Conservation (phyloP, 305 asterid species). For the Plantago lanceolata region DNA sequence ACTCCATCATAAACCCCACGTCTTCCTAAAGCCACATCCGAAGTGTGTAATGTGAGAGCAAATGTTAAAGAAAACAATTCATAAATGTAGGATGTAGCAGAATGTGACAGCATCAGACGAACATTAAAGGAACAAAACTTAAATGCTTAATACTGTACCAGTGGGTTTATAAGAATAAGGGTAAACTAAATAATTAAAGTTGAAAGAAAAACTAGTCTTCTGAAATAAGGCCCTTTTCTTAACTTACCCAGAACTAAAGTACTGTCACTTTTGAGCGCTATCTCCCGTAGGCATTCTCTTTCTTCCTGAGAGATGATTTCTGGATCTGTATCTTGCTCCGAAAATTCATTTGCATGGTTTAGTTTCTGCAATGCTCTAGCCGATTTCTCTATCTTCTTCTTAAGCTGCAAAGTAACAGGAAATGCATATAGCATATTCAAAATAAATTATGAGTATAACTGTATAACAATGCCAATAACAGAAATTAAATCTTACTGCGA, state of each 20-base stretch:
- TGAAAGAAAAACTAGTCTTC: conserved; percentile 8
- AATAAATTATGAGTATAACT: conserved; percentile 16
- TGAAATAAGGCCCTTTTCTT: conserved; percentile 1
- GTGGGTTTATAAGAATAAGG: not conserved
- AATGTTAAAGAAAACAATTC: not conserved
- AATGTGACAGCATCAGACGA: not conserved
- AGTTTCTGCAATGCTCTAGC: conserved; percentile 45
- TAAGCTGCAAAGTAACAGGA: conserved; percentile 55
- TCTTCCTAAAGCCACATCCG: conserved; percentile 59
- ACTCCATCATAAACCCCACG: conserved; percentile 93
- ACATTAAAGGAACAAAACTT: not conserved
- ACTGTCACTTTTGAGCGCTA: conserved; percentile 60
- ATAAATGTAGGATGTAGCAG: conserved; percentile 6
- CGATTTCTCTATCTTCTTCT: conserved; percentile 69
- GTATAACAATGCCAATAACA: conserved; percentile 3
- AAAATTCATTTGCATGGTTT: conserved; percentile 39
- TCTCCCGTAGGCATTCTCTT: conserved; percentile 58
- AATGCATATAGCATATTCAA: conserved; percentile 19
- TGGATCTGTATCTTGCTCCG: conserved; percentile 55
- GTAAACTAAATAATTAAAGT: conserved; percentile 7
- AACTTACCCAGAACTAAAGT: conserved; percentile 78
- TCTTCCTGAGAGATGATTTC: conserved; percentile 80
- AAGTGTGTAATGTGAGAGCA: not conserved
- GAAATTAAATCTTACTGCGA: conserved; percentile 43
- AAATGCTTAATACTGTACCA: not conserved